Percentiles rank a stretch among this genome's conserved stretches.
Conservation (phyloP, 139 green algal genomes). For the Yamagishiella unicocca region DNA sequence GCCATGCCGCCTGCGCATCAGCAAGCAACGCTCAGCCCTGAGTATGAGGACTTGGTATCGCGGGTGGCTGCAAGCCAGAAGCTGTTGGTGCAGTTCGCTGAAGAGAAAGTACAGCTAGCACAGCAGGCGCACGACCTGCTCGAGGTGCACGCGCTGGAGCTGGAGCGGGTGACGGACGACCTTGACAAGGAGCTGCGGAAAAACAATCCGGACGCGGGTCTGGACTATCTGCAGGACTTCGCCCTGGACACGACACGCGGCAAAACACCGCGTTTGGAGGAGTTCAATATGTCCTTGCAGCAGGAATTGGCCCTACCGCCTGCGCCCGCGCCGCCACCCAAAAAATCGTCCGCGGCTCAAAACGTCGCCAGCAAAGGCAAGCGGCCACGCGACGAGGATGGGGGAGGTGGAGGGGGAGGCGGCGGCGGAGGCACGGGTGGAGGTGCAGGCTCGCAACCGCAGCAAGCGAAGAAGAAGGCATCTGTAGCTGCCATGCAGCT, state of each 20-base stretch:
- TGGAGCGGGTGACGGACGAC: slow-evolving; percentile 74
- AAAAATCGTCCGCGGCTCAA: neutral
- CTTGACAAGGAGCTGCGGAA: slow-evolving; percentile 65
- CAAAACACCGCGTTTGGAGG: slow-evolving; percentile 43
- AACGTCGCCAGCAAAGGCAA: slow-evolving; percentile 44
- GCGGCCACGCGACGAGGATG: slow-evolving; percentile 43
- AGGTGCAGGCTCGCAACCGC: neutral
- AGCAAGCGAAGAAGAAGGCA: slow-evolving; percentile 7
- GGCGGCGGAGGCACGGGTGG: neutral
- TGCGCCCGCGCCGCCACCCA: neutral
- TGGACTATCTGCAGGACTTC: slow-evolving; percentile 44
- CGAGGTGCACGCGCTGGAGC: slow-evolving; percentile 70
- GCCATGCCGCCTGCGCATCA: slow-evolving; percentile 35
- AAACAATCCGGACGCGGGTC: slow-evolving; percentile 35
- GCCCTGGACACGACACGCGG: slow-evolving; percentile 27
- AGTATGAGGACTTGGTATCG: slow-evolving; percentile 42
- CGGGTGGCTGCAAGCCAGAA: slow-evolving; percentile 59
- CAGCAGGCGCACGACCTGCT: slow-evolving; percentile 80
- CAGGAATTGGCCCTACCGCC: slow-evolving; percentile 43
- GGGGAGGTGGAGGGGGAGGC: neutral
- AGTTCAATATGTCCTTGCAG: slow-evolving; percentile 37
- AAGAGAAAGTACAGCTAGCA: slow-evolving; percentile 83
- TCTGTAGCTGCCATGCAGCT: neutral
- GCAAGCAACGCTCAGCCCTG: neutral
- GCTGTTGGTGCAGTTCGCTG: slow-evolving; percentile 81